These are phyloP conservation scores for Odontarrhena argentea DNA, from an alignment of 345 rosid genomes.

Conservation along the genomic window DNA sequence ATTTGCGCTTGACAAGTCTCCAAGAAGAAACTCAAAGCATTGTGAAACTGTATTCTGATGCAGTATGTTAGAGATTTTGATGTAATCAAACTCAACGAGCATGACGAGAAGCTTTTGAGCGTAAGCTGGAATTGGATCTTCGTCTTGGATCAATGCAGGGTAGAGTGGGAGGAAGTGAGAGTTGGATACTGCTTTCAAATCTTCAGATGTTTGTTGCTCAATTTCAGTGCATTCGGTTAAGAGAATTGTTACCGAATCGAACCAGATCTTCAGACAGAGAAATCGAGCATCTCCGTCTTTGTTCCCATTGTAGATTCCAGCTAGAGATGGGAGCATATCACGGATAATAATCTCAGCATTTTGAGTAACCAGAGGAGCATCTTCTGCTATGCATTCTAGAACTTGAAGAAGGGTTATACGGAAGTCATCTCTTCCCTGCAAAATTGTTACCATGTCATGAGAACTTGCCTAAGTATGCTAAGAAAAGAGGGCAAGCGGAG, in stretches of 20 bases:
- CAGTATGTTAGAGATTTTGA: constrained; percentile 73
- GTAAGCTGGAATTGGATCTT: constrained; percentile 96
- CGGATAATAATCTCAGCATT: constrained; percentile 56
- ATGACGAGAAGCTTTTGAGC: constrained; percentile 95
- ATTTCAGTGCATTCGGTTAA: constrained; percentile 62
- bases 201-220: constrained; percentile 55
- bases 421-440: constrained; percentile 93
- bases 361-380: constrained; percentile 57
- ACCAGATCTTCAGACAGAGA: constrained; percentile 85
- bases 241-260: constrained; percentile 75
- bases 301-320: constrained; percentile 79
- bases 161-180: constrained; percentile 92
- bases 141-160: constrained; percentile 88
- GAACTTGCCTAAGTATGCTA: background rate
- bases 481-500: background rate
- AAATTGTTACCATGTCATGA: constrained; percentile 23
- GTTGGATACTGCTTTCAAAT: constrained; percentile 72
- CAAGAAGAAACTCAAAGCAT: constrained; percentile 89
- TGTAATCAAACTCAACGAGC: constrained; percentile 77
- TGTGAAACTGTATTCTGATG: constrained; percentile 82
- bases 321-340: constrained; percentile 82
- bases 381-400: constrained; percentile 79
- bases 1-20: constrained; percentile 83
- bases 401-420: constrained; percentile 87
- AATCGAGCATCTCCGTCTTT: constrained; percentile 93